These are phyloP conservation scores for Corymbia maculata DNA, from an alignment of 345 rosid genomes.

Conservation along the genomic window DNA sequence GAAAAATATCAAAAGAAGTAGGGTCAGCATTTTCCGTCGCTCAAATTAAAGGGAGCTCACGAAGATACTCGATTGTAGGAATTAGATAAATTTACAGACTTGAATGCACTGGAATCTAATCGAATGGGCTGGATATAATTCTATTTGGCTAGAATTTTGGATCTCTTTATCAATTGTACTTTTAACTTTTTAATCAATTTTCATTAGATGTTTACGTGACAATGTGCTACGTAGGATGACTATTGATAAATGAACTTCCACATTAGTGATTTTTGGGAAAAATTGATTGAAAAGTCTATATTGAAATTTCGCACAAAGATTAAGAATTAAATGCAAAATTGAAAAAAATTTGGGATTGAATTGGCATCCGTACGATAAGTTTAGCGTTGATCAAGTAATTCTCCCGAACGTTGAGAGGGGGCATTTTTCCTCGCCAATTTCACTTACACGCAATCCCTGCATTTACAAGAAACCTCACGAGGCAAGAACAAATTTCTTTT, in stretches of 20 bases:
- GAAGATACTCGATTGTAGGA: neutral
- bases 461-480: neutral
- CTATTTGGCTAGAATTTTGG: neutral
- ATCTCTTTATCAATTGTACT: neutral
- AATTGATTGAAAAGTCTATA: neutral
- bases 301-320: neutral
- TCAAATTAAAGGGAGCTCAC: neutral
- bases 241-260: fast-evolving
- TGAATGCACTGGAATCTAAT: neutral
- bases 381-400: neutral
- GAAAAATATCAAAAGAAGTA: neutral
- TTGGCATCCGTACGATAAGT: neutral
- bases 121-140: neutral
- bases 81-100: neutral
- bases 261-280: fast-evolving
- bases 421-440: neutral
- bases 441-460: neutral
- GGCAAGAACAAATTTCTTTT: neutral
- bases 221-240: neutral
- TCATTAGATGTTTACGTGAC: fast-evolving
- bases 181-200: fast-evolving
- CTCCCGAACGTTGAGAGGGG: neutral
- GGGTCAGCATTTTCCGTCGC: neutral
- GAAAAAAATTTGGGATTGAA: neutral
- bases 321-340: neutral